Evolutionary conservation across 345 rosid genomes (phyloP).

Genomic region (Chamaenerion angustifolium): DNA sequence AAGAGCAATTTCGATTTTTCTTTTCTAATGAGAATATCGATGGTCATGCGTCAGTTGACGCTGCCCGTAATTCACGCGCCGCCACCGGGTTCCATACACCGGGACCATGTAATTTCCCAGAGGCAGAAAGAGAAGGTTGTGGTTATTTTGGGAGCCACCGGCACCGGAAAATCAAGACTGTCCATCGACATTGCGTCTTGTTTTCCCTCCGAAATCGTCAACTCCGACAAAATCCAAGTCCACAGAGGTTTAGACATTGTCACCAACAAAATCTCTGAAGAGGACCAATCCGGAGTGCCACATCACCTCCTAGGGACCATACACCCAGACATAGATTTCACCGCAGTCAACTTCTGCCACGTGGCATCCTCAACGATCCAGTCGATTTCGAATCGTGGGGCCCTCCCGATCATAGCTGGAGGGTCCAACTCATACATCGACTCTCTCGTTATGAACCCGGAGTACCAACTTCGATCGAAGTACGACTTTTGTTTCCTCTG

Average conservation of each 20-base stretch:
- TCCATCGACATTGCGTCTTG: slow-evolving; percentile 60
- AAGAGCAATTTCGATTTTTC: no score
- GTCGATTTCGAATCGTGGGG: slow-evolving; percentile 31
- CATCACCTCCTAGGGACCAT: slow-evolving; percentile 63
- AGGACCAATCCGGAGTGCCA: slow-evolving; percentile 45
- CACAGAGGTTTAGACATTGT: slow-evolving; percentile 46
- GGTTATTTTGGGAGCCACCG: slow-evolving; percentile 67
- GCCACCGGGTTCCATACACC: slow-evolving; percentile 13
- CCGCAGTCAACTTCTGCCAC: slow-evolving; percentile 30
- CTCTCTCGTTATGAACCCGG: slow-evolving; percentile 30
- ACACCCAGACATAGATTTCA: slow-evolving; percentile 30
- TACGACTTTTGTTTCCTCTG: slow-evolving; percentile 62
- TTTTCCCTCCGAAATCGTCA: slow-evolving; percentile 54
- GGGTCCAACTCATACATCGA: slow-evolving; percentile 74
- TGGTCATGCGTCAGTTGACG: slow-evolving; percentile 22
- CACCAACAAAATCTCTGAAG: slow-evolving; percentile 51
- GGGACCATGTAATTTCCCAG: slow-evolving; percentile 17
- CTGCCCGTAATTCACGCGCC: slow-evolving; percentile 17
- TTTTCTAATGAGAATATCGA: slow-evolving; percentile 23
- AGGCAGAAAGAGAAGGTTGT: slow-evolving; percentile 51
- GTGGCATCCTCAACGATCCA: slow-evolving; percentile 28
- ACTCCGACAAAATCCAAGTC: slow-evolving; percentile 68
- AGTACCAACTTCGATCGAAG: slow-evolving; percentile 18
- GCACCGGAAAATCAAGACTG: slow-evolving; percentile 71
- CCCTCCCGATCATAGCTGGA: slow-evolving; percentile 61